Base-by-base conservation (phyloP, 208 protist genomes). In the Trypanosomatidae sp. region DNA sequence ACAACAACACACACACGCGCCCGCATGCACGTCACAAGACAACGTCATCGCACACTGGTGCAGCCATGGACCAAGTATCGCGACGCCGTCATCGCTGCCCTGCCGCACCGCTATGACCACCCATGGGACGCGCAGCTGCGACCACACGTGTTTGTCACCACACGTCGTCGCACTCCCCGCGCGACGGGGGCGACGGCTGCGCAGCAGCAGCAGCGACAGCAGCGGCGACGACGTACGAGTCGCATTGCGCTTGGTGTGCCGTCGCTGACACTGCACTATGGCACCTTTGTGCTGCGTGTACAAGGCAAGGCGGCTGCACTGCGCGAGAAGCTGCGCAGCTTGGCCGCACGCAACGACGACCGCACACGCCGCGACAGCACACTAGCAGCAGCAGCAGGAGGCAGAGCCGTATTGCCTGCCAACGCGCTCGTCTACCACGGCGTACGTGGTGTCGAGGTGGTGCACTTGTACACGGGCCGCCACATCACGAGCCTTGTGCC, bases 361-460 rank as follows among this genome's bases (percentile, higher is more conserved):
- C 15, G 6, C 24, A 24, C n/a, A 26, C 56, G 5, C 35, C 39
- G 3, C 26, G 13, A 20, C 27, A 44, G 30, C 35, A 43, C 3
- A 24, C 53, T 6, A 15, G 35, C 35, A 56, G 53, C 30, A 33
- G 20, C 11, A 22, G 20, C 39, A 8, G 33, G 33, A 30, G 6
- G 1, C 43, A 30, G 33, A 40, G 46, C 32, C 33, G 56, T 41
- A 35, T 38, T 40, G 13, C 42, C 37, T 10, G 63, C 69, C 11
- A 95, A 95, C 49, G 70, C 71, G n/a, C 53, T 95, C 11, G 80
- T 89, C n/a, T 80, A 73, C 55, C 84, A 95, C 60, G 50, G 70
- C 24, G 53, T 55, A 51, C 38, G 65, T 22, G 84, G 79, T 4
- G 71, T 95, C 5, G 76, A 92, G 55, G 75, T 93, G 33, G 11